Evolutionary conservation across 352 stramenopile species (phyloP), one percentile per base, ranked within the genome.

Genomic region (Globisporangium spinosum): DNA sequence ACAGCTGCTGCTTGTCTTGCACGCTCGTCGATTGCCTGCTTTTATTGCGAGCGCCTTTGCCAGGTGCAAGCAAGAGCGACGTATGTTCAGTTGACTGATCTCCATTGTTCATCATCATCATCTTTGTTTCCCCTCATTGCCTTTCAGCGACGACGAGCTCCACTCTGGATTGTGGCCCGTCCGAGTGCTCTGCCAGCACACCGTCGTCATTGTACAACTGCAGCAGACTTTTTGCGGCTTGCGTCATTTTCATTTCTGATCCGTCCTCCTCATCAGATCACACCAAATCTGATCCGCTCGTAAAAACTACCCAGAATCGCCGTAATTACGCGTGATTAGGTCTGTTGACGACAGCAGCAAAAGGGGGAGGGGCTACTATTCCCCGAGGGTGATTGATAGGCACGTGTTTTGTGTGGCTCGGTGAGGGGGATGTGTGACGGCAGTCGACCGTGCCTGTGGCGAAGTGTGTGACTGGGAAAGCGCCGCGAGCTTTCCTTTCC

Each of bases 381-480:
- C 9, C 13, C n/a, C 22, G 25, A 40, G 10, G 34, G 0, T 32
- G 29, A 32, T 32, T 32, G 29, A 32, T 32, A 32, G 29, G 29
- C 29, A 32, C 29, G 29, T 32, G 29, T 32, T 32, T 32, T 40
- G 34, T 40, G 34, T 40, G 34, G 34, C 34, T 40, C 34, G 34
- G 10, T 40, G 34, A 15, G 34, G 34, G 34, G 10, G 27, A 32
- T 32, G 4, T 45, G 38, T 45, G 38, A 45, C 38, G 12, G 38
- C 38, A 45, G 38, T 45, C 38, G 38, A 17, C 12, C 13, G 38
- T 45, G 38, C 38, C 20, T 57, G 51, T 57, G 22, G 22, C 22
- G 22, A 57, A 57, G 53, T 58, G 53, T 59, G 54, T 59, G 54
- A 59, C 54, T 59, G 54, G 54, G 54, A 59, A 59, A 10, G 40